Evolutionary conservation across 2,329 filamentous ascomycete species (phyloP).

Genomic region (Neospermospora avenae): DNA sequence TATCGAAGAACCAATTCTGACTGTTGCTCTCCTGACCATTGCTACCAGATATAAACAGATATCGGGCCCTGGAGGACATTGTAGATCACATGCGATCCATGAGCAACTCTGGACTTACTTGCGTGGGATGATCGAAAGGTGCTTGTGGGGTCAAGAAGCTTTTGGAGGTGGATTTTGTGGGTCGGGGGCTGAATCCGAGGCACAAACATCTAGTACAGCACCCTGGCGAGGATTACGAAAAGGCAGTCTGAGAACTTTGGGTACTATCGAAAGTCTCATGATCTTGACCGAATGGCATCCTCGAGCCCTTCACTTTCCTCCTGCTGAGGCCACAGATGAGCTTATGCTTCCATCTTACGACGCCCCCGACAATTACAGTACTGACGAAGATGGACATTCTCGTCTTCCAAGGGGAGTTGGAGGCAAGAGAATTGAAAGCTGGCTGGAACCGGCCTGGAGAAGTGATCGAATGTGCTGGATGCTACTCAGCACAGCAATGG

Average conservation of each 20-base stretch:
- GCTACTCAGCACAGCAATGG: conserved; percentile 86
- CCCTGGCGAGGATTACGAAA: conserved; percentile 68
- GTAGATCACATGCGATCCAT: conserved; percentile 86
- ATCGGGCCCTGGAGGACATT: conserved; percentile 74
- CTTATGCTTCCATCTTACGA: conserved; percentile 61
- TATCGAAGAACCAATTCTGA: conserved; percentile 87
- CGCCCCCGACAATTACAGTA: conserved; percentile 39
- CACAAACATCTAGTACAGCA: conserved; percentile 64
- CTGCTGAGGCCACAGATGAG: conserved; percentile 70
- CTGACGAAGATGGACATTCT: conserved; percentile 43
- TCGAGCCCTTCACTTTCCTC: conserved; percentile 87
- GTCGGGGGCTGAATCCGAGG: conserved; percentile 56
- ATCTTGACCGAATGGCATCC: conserved; percentile 98
- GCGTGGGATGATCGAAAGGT: conserved; percentile 89
- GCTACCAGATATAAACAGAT: conserved; percentile 83
- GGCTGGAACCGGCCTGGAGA: conserved; percentile 94
- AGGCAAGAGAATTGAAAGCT: conserved; percentile 84
- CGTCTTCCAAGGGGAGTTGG: conserved; percentile 57
- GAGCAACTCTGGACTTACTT: conserved; percentile 95
- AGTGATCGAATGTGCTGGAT: conserved; percentile 98
- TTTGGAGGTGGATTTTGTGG: conserved; percentile 87
- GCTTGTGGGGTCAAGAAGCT: conserved; percentile 94
- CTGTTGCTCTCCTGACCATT: conserved; percentile 87
- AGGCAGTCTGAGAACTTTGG: conserved; percentile 81
- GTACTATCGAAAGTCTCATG: conserved; percentile 91